phyloP scores from a whole-genome alignment of 2,329 filamentous ascomycete species.

The Diaporthe batatas region DNA sequence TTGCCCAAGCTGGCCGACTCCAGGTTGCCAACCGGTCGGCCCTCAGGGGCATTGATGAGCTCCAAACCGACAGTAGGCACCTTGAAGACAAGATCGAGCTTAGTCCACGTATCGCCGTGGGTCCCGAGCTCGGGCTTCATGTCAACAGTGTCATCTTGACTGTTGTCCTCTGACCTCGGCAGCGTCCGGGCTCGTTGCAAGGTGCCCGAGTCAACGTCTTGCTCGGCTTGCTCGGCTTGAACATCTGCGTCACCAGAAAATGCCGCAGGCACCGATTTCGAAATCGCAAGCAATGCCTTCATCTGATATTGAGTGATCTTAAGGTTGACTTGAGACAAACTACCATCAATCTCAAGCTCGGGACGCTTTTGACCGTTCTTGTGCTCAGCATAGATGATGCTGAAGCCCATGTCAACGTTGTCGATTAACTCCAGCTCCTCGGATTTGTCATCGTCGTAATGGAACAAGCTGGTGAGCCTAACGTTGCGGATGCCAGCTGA shows the following conservation, averaged over 20 bases:
- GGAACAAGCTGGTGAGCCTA: conserved; percentile 87
- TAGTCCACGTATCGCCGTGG: conserved; percentile 84
- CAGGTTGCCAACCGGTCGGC: conserved; percentile 82
- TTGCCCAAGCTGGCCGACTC: conserved; percentile 87
- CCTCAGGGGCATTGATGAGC: conserved; percentile 81
- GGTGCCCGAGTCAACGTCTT: conserved; percentile 75
- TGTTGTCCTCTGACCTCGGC: conserved; percentile 61
- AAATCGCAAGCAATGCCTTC: conserved; percentile 89
- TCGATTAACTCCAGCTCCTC: conserved; percentile 98
- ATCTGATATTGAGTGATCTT: conserved; percentile 91
- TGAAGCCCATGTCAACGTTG: conserved; percentile 94
- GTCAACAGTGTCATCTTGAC: conserved; percentile 62
- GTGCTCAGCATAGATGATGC: conserved; percentile 92
- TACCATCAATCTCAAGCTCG: conserved; percentile 91
- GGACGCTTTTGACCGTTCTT: conserved; percentile 81
- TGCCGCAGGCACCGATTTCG: conserved; percentile 86
- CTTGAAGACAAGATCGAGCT: conserved; percentile 91
- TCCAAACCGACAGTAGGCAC: conserved; percentile 91
- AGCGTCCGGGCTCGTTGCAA: conserved; percentile 62
- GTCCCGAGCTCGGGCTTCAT: conserved; percentile 79
- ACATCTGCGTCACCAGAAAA: conserved; percentile 82
- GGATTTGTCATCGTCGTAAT: conserved; percentile 77
- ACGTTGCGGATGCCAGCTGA: conserved; percentile 93
- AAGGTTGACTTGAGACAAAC: conserved; percentile 93
- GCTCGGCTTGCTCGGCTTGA: conserved; percentile 78